Conservation (phyloP, 139 green algal genomes). For the Picochlorum sp. region DNA sequence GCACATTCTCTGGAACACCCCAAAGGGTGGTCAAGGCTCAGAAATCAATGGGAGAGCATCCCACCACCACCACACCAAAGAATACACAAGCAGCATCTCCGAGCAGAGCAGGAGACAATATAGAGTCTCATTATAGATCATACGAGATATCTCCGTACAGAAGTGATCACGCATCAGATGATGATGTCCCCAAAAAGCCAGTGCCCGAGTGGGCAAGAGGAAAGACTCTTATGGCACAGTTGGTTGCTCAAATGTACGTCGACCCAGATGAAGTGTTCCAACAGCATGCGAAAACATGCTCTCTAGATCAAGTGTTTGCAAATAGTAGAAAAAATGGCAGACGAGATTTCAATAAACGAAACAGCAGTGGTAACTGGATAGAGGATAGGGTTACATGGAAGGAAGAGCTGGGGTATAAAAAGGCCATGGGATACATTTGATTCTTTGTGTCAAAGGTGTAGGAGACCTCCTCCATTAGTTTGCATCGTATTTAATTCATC, state of each 20-base stretch:
- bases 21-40: no score
- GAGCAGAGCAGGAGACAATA: conserved; percentile 1
- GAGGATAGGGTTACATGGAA: conserved; percentile 52
- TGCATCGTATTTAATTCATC: no score
- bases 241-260: conserved; percentile 30
- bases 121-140: conserved; percentile 4
- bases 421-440: conserved; percentile 47
- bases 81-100: background rate
- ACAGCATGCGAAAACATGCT: conserved; percentile 56
- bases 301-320: conserved; percentile 60
- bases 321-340: conserved; percentile 14
- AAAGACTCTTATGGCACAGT: conserved; percentile 29
- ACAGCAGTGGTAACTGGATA: conserved; percentile 63
- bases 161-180: conserved; percentile 43
- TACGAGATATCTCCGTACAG: conserved; percentile 80
- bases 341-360: conserved; percentile 43
- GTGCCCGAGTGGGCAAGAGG: conserved; percentile 61
- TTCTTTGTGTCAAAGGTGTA: background rate
- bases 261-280: conserved; percentile 69
- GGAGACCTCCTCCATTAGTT: no score
- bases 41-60: no score
- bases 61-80: background rate
- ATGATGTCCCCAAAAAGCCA: conserved; percentile 48
- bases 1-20: no score
- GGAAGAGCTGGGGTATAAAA: conserved; percentile 52